Conservation (phyloP, 176 grass and related monocot species). For the Otatea glauca region DNA sequence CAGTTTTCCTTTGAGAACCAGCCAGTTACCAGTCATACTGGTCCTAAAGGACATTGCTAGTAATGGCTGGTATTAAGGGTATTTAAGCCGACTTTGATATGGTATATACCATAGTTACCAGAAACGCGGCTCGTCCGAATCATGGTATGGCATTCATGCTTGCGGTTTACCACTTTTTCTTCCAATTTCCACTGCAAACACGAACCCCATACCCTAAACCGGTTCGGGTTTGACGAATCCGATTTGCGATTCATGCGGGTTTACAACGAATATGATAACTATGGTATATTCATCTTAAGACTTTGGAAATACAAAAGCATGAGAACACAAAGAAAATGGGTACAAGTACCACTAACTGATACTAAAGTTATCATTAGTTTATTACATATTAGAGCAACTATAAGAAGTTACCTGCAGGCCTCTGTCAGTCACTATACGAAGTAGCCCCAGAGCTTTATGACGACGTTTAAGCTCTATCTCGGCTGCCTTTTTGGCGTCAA, state of each 20-base stretch:
- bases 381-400: constrained; percentile 24
- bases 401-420: constrained; percentile 78
- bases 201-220: too few relatives aligned
- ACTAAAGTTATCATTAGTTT: neutral
- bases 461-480: constrained; percentile 73
- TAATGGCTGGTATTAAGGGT: neutral
- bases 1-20: constrained; percentile 12
- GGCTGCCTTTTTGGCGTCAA: constrained; percentile 74
- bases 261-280: too few relatives aligned
- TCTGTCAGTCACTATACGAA: constrained; percentile 78
- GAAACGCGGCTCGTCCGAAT: too few relatives aligned
- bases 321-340: constrained; percentile 1
- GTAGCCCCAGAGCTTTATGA: constrained; percentile 76
- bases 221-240: too few relatives aligned
- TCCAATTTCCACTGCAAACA: too few relatives aligned
- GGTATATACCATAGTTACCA: too few relatives aligned
- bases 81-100: neutral
- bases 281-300: neutral
- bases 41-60: neutral
- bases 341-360: constrained; percentile 15
- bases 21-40: neutral
- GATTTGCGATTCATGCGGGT: too few relatives aligned
- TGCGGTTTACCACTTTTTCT: too few relatives aligned
- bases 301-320: neutral
- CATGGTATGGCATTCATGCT: too few relatives aligned